phyloP scores from a whole-genome alignment of 352 stramenopile species.

The Pythium aquatile region DNA sequence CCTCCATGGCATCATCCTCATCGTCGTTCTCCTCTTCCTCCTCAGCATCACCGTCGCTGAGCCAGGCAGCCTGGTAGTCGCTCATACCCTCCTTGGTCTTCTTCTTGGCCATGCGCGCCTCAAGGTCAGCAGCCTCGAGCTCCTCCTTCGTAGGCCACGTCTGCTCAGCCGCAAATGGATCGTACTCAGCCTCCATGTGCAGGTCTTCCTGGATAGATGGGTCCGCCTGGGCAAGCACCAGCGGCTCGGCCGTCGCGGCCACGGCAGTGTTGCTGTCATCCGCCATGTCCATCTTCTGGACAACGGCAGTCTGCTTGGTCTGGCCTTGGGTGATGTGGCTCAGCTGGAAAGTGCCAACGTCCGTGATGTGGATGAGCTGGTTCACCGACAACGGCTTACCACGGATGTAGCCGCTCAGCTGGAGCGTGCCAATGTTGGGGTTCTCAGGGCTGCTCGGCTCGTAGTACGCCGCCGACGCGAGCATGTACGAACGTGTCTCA shows the following conservation, averaged over 20 bases:
- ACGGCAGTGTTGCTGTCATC: constrained; percentile 26
- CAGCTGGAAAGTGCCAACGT: constrained; percentile 94
- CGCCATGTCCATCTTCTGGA: constrained; percentile 39
- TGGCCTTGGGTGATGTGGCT: constrained; percentile 58
- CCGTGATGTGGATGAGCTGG: constrained; percentile 95
- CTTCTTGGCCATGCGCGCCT: constrained; percentile 64
- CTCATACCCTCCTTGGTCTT: constrained; percentile 68
- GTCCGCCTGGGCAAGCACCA: constrained; percentile 70
- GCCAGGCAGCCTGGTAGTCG: constrained; percentile 95
- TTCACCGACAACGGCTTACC: constrained; percentile 94
- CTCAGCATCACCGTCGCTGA: constrained; percentile 74
- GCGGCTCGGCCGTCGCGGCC: constrained; percentile 19
- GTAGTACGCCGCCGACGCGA: constrained; percentile 65
- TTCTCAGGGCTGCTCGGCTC: constrained; percentile 57
- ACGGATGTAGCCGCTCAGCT: constrained; percentile 95
- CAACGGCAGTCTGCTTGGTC: constrained; percentile 43
- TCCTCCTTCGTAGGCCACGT: constrained; percentile 97
- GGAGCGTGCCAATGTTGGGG: constrained; percentile 56
- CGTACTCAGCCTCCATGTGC: constrained; percentile 87
- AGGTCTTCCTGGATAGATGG: constrained; percentile 73
- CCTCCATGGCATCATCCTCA: constrained; percentile 35
- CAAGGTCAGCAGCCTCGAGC: constrained; percentile 83
- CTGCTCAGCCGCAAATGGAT: constrained; percentile 96
- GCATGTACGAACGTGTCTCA: constrained; percentile 84
- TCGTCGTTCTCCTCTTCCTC: constrained; percentile 54